Evolutionary conservation across 108 stramenopile species (phyloP), one percentile per base, ranked within the genome.

Genomic region (Nannochloropsis granulata): DNA sequence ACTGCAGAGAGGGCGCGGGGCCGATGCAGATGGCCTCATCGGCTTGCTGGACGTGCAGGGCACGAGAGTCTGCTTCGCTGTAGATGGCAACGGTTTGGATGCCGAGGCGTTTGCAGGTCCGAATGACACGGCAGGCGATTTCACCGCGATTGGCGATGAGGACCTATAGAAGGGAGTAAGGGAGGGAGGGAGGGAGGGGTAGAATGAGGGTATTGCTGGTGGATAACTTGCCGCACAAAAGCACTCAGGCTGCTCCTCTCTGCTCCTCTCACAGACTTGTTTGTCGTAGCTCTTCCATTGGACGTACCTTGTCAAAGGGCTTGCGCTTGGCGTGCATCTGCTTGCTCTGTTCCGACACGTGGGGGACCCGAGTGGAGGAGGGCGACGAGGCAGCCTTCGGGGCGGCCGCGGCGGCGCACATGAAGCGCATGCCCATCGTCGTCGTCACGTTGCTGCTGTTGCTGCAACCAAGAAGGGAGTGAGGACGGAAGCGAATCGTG

Each of bases 71-170:
- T 42, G 94, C 94, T 12, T 91, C 90, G 71, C 92, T 92, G 89
- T 96, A 96, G 26, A 97, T 91, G 13, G 97, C 96, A 11, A 97
- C 96, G 9, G 98, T 97, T 12, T 90, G 81, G 79, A 98, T 94
- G 80, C 90, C 91, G 79, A 94, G 88, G 10, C 71, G 23, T 25
- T 86, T 90, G 45, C 95, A 95, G 0, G 98, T 97, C 45, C 93
- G 89, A 82, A 97, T 93, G 83, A 99, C 92, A 13, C 92, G 92
- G 90, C 91, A 90, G 13, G 92, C 91, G 56, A 92, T 92, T 79
- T 92, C 92, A 13, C 92, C 92, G 23, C 92, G 84, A 84, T 92
- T 92, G 7, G 92, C 92, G 23, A 92, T 84, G 34, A 92, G 71
- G 25, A 92, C 87, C 81, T 92, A n/a, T 46, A 16, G 45, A 16